Percentiles rank a stretch among this genome's conserved stretches.
Conservation (phyloP, 2,329 filamentous ascomycete genomes). For the Lizonia empirigonia region DNA sequence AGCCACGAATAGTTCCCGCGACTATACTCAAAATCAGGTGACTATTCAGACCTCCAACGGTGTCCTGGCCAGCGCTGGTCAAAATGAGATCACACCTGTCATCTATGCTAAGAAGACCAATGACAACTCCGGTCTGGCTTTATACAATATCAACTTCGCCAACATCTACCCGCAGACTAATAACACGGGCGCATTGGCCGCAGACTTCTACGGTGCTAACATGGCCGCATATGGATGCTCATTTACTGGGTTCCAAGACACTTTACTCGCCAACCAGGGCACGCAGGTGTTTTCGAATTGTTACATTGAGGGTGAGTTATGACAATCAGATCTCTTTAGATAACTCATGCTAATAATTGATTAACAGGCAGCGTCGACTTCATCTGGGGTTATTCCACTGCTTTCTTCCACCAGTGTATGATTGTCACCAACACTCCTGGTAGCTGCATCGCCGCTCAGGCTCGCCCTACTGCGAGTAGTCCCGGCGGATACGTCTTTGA, state of each 20-base stretch:
- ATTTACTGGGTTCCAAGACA: conserved; percentile 62
- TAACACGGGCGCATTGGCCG: conserved; percentile 49
- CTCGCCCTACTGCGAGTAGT: conserved; percentile 18
- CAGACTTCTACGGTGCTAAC: conserved; percentile 56
- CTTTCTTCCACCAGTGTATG: conserved; percentile 57
- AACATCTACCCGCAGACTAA: conserved; percentile 33
- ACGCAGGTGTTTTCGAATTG: conserved; percentile 60
- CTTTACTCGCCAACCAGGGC: conserved; percentile 51
- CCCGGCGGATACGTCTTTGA: conserved; percentile 60
- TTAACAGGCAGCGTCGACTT: conserved; percentile 56
- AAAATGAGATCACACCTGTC: conserved; percentile 53
- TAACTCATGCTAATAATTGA: neutral
- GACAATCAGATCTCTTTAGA: too few relatives aligned
- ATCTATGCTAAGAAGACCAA: conserved; percentile 53
- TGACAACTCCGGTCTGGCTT: conserved; percentile 23
- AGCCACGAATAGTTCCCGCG: conserved; percentile 31
- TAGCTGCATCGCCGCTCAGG: conserved; percentile 29
- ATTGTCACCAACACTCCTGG: conserved; percentile 31
- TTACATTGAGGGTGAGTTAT: conserved; percentile 57
- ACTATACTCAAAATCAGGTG: conserved; percentile 49
- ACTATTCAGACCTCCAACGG: conserved; percentile 48
- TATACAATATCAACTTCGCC: conserved; percentile 51
- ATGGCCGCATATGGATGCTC: conserved; percentile 62
- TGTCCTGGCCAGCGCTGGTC: conserved; percentile 48
- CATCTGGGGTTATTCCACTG: conserved; percentile 58